A percentile compares a stretch with the other conserved stretches of the same genome.
Conservation (phyloP, 2,329 filamentous ascomycete genomes). For the Botrytis tulipae region DNA sequence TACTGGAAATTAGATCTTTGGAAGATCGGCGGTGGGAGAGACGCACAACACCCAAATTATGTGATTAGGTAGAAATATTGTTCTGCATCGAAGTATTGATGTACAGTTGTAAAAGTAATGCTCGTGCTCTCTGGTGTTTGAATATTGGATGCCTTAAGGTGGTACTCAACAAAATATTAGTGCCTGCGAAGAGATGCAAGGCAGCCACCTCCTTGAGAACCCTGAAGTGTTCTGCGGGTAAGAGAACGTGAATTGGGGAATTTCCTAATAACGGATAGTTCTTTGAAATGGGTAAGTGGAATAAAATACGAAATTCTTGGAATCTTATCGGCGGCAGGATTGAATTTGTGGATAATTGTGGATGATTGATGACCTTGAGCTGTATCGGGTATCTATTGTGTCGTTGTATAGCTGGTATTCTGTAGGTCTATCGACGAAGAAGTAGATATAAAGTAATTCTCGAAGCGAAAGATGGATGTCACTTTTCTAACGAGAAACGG, state of each 20-base stretch:
- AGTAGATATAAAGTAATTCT: constrained; percentile 1
- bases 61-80: constrained; percentile 3
- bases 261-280: background rate
- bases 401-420: background rate
- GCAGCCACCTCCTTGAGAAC: constrained; percentile 5
- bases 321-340: background rate
- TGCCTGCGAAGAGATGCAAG: constrained; percentile 16
- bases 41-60: background rate
- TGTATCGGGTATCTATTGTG: constrained; percentile 1
- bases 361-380: background rate
- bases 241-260: background rate
- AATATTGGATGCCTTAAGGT: constrained; percentile 1
- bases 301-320: no score
- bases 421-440: background rate
- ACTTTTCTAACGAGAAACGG: background rate
- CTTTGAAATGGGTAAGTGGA: background rate
- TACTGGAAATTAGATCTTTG: constrained; percentile 10
- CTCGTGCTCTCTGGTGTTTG: background rate
- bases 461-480: background rate
- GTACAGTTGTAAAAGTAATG: background rate
- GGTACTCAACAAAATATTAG: background rate
- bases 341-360: background rate
- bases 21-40: constrained; percentile 3
- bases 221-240: background rate
- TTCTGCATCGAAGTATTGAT: background rate